Percentiles rank a stretch among this genome's conserved stretches.
Evolutionary conservation across 345 rosid species (phyloP).

Genomic region (Schrenkiella parvula): DNA sequence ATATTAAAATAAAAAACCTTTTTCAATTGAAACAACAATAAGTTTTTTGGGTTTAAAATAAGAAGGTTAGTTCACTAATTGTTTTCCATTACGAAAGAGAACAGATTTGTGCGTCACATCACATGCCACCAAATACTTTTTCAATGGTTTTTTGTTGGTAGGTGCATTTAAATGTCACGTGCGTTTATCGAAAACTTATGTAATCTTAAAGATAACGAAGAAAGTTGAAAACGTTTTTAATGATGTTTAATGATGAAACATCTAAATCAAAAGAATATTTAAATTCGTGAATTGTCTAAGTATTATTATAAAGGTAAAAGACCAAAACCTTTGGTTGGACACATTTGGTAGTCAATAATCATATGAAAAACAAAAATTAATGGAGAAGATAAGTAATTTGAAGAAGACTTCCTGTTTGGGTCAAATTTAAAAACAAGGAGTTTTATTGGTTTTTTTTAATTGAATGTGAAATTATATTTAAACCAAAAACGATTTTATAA

Average conservation of each 20-base stretch:
- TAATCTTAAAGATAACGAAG: background rate
- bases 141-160: background rate
- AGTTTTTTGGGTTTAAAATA: too few species aligned
- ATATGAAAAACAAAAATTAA: too few species aligned
- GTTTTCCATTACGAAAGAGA: background rate
- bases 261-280: background rate
- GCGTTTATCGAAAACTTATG: background rate
- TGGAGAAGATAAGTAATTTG: too few species aligned
- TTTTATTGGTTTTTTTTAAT: too few species aligned
- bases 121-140: background rate
- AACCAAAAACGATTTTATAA: too few species aligned
- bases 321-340: too few species aligned
- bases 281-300: background rate
- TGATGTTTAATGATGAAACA: background rate
- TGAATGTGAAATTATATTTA: too few species aligned
- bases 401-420: too few species aligned
- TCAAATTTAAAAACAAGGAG: too few species aligned
- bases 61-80: background rate
- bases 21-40: too few species aligned
- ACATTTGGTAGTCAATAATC: too few species aligned
- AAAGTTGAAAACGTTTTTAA: background rate
- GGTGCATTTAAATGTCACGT: slow-evolving; percentile 19
- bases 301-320: background rate
- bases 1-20: too few species aligned
- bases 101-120: background rate